phyloP scores from a whole-genome alignment of 768 basidiomycete genomes.

The Tricholoma flavovirens region DNA sequence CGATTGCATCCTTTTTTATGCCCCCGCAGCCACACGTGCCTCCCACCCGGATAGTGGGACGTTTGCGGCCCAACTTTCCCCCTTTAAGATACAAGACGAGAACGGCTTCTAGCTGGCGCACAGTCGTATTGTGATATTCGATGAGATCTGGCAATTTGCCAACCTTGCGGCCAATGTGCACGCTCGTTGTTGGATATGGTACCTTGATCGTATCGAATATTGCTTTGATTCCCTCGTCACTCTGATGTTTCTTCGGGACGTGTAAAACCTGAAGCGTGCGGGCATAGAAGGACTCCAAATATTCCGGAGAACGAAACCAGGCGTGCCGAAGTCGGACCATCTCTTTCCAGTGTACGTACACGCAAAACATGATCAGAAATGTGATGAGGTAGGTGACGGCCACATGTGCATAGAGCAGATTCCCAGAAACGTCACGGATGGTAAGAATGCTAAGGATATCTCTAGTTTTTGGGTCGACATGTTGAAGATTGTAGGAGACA shows the following conservation, averaged over 20 bases:
- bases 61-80: constrained; percentile 69
- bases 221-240: constrained; percentile 75
- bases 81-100: constrained; percentile 88
- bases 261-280: constrained; percentile 80
- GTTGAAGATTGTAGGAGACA: constrained; percentile 70
- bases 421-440: constrained; percentile 73
- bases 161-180: constrained; percentile 83
- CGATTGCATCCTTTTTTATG: constrained; percentile 83
- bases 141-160: constrained; percentile 88
- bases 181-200: constrained; percentile 88
- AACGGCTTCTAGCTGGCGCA: constrained; percentile 84
- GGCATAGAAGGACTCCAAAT: constrained; percentile 87
- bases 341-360: constrained; percentile 68
- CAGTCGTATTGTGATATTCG: constrained; percentile 89
- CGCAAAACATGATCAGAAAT: constrained; percentile 60
- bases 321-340: constrained; percentile 75
- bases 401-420: constrained; percentile 79
- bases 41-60: constrained; percentile 78
- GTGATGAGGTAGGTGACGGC: constrained; percentile 79
- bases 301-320: constrained; percentile 91
- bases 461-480: constrained; percentile 45
- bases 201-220: constrained; percentile 72
- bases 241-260: constrained; percentile 76
- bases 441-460: constrained; percentile 77
- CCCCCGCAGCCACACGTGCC: constrained; percentile 83